Evolutionary conservation across 129 eudicot species (phyloP).

Genomic region (Logfia minima): DNA sequence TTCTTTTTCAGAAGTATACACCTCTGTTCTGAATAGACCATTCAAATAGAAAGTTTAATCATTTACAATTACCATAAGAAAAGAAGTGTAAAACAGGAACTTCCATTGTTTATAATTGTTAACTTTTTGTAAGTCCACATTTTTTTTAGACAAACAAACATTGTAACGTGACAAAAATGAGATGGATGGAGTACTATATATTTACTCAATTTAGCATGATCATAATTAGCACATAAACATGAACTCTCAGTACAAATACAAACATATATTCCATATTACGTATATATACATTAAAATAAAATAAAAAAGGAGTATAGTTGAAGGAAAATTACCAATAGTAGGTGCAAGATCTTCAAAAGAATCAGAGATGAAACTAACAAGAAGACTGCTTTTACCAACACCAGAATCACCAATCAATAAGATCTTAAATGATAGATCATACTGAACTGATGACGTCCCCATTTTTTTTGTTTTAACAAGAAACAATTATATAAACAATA

Average conservation of each 20-base stretch:
- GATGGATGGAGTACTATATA: too few species aligned
- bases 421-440: conserved; percentile 92
- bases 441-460: conserved; percentile 66
- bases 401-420: conserved; percentile 94
- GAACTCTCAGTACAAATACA: not conserved
- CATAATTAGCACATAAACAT: not conserved
- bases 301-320: not conserved
- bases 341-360: conserved; percentile 71
- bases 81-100: too few species aligned
- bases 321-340: conserved; percentile 60
- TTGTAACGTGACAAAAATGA: too few species aligned
- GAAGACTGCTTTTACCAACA: conserved; percentile 95
- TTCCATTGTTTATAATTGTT: too few species aligned
- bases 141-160: too few species aligned
- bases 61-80: too few species aligned
- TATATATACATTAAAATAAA: too few species aligned
- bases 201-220: too few species aligned
- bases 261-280: not conserved
- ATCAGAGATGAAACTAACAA: conserved; percentile 73
- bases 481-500: conserved; percentile 8
- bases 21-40: not conserved
- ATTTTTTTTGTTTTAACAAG: conserved; percentile 23
- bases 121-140: too few species aligned
- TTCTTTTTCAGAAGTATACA: not conserved
- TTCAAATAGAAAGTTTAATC: not conserved